Evolutionary conservation across 768 basidiomycete species (phyloP).

Genomic region (Boletus edulis): DNA sequence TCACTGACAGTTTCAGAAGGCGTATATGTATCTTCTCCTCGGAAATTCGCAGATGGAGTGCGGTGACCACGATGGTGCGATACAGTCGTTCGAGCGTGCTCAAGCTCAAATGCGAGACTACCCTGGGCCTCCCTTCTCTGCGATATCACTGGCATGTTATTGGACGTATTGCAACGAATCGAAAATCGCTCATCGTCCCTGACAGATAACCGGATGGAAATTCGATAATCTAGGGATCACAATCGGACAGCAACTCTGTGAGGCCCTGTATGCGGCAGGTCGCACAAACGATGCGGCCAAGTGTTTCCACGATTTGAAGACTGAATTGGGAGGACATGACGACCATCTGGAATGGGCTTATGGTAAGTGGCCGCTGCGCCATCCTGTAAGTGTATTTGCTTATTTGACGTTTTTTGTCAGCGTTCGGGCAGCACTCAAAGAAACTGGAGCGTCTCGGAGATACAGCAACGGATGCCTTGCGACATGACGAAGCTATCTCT

Average conservation of each 20-base stretch:
- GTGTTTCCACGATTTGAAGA: no score
- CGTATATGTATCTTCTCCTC: background rate
- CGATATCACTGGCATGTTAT: no score
- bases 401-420: background rate
- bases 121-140: no score
- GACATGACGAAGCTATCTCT: background rate
- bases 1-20: background rate
- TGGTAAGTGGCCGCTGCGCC: no score
- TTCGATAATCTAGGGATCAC: background rate
- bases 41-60: background rate
- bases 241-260: background rate
- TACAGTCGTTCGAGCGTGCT: no score
- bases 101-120: no score
- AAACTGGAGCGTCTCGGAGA: background rate
- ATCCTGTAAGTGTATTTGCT: no score
- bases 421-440: background rate
- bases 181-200: background rate
- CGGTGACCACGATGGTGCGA: no score
- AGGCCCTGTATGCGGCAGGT: background rate
- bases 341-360: no score
- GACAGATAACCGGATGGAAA: background rate
- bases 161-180: no score
- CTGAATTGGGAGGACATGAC: no score
- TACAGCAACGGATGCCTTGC: background rate
- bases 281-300: background rate